phyloP scores from a whole-genome alignment of 2,329 filamentous ascomycete species.

The Dryadomyces quercus-mongolicae region DNA sequence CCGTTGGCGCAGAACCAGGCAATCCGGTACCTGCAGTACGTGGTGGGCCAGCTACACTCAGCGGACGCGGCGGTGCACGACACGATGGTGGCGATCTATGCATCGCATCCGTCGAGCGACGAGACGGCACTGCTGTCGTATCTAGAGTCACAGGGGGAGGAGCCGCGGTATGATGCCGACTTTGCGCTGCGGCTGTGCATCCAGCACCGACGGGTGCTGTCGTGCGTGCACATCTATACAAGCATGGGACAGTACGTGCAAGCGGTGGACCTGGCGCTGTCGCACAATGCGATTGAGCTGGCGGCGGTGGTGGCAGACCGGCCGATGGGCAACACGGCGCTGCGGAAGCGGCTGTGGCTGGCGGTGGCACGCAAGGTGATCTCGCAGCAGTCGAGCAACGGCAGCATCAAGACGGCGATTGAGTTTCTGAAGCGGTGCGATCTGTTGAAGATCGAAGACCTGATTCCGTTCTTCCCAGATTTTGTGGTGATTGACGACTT shows the following conservation, averaged over 20 bases:
- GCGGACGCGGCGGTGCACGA: conserved; percentile 86
- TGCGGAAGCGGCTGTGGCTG: conserved; percentile 92
- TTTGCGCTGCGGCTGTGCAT: conserved; percentile 95
- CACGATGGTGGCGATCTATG: conserved; percentile 91
- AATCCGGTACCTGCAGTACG: conserved; percentile 83
- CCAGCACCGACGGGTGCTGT: conserved; percentile 82
- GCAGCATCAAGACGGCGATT: conserved; percentile 86
- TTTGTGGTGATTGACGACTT: conserved; percentile 99
- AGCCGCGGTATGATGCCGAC: conserved; percentile 83
- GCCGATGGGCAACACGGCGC: conserved; percentile 55
- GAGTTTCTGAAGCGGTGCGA: conserved; percentile 89
- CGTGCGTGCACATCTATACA: conserved; percentile 94
- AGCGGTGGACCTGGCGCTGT: conserved; percentile 83
- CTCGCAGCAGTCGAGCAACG: conserved; percentile 51
- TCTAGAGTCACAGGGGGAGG: conserved; percentile 77
- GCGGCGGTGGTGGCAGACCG: conserved; percentile 82
- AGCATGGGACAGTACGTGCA: conserved; percentile 91
- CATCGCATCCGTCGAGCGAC: conserved; percentile 69
- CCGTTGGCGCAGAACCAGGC: conserved; percentile 74
- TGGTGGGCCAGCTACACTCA: conserved; percentile 75
- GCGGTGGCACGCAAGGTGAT: conserved; percentile 93
- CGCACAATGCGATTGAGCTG: conserved; percentile 80
- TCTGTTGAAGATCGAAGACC: conserved; percentile 83
- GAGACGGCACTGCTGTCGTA: conserved; percentile 81
- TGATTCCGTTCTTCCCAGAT: conserved; percentile 97